Base-by-base conservation (phyloP, 257 asterid species). In the Nicotiana knightiana region DNA sequence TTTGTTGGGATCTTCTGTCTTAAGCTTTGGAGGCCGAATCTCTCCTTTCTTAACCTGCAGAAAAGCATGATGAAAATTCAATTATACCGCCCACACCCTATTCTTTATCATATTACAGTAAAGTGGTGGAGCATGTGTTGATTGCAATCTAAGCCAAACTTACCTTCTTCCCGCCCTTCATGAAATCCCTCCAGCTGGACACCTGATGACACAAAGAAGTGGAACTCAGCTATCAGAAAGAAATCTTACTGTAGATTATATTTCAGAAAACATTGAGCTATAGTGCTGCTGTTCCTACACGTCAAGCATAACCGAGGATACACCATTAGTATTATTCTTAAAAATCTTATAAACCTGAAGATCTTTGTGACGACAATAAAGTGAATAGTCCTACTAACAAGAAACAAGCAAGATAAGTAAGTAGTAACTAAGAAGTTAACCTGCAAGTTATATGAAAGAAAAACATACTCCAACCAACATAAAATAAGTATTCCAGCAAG, bases 1-100 rank as follows among this genome's bases (percentile, higher is more conserved):
- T 90, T 96, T 96, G 93, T 94, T 96, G 65, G 99, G 98, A 83
- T 96, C 99, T 92, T 96, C 98, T 4, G 98, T 96, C 91, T 96
- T 96, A 62, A 96, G 95, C 89, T 96, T 96, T 70, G 99, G 99
- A 66, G 98, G 99, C 63, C 98, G 93, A 76, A 91, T 88, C 89
- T 96, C 99, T 61, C 99, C 99, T 87, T 92, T 96, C 90, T 94
- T 94, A 4, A 89, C 97, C 98, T 93, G 87, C 37, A 71, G 43
- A 51, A 75, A 24, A 51, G 35, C 81, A 77, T 26, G 33, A 8
- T 30, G 51, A 77, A 39, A 57, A 11, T 18, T 24, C 24, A 12
- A 66, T 16, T 61, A 9, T 13, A 10, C 43, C 80, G 11, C 71
- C 6, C 39, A 24, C 26, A 26, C 13, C 24, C n/a, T 68, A 21